Evolutionary conservation across 306 rosid genomes (phyloP).

Genomic region (Geum urbanum): DNA sequence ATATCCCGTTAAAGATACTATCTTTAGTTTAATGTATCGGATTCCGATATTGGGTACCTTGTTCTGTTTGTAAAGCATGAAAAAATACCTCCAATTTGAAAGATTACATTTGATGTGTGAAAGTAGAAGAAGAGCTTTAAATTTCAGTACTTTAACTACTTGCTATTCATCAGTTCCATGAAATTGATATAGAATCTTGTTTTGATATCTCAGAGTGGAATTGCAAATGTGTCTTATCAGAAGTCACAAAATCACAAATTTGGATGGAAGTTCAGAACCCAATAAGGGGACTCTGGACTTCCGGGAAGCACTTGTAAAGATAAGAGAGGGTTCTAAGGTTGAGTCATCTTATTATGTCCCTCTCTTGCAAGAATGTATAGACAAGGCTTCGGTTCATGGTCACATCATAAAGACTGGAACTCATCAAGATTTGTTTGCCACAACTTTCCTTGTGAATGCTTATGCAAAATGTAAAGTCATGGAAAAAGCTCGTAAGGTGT

Average conservation of each 20-base stretch:
- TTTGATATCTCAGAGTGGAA: conserved; percentile 43
- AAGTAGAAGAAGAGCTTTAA: background rate
- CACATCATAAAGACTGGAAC: conserved; percentile 64
- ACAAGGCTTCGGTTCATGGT: conserved; percentile 51
- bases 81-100: background rate
- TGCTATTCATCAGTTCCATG: too few species aligned
- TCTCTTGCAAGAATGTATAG: conserved; percentile 61
- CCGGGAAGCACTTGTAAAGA: conserved; percentile 45
- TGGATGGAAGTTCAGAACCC: conserved; percentile 40
- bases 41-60: background rate
- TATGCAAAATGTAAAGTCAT: conserved; percentile 68
- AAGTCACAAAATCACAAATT: conserved; percentile 36
- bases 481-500: conserved; percentile 52
- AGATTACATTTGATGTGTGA: background rate
- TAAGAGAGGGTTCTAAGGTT: conserved; percentile 35
- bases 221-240: conserved; percentile 44
- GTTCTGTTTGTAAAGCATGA: background rate
- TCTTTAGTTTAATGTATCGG: background rate
- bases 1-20: conserved; percentile 1
- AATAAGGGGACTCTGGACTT: conserved; percentile 35
- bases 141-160: background rate
- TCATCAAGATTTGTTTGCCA: conserved; percentile 48
- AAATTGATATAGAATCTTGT: background rate
- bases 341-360: conserved; percentile 48
- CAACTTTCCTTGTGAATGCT: conserved; percentile 50